Evolutionary conservation across 352 stramenopile genomes (phyloP).

Genomic region (Phytophthora gonapodyides): DNA sequence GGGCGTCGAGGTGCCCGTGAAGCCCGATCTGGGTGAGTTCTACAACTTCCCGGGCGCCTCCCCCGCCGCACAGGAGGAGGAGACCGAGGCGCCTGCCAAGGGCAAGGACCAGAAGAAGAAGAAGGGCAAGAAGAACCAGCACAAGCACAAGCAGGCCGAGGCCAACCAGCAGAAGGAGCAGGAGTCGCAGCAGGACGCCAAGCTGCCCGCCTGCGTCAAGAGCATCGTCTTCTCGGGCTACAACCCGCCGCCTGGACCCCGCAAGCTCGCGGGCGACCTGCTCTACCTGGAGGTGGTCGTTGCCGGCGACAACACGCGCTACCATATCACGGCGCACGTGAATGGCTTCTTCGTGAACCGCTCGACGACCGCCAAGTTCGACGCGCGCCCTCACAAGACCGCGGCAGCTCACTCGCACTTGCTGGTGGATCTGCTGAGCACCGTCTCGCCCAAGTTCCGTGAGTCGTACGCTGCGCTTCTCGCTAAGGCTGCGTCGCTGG

Average conservation of each 20-base stretch:
- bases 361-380: constrained; percentile 75
- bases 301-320: constrained; percentile 66
- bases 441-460: constrained; percentile 76
- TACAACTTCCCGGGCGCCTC: constrained; percentile 51
- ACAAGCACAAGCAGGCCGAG: constrained; percentile 35
- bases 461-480: constrained; percentile 75
- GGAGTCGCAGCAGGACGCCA: constrained; percentile 50
- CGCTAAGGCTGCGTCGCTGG: constrained; percentile 72
- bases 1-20: constrained; percentile 70
- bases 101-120: constrained; percentile 45
- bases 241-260: constrained; percentile 93
- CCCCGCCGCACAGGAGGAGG: constrained; percentile 9
- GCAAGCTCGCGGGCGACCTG: constrained; percentile 93
- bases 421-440: constrained; percentile 80
- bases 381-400: constrained; percentile 68
- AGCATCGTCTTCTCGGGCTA: constrained; percentile 94
- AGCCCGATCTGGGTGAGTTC: constrained; percentile 65
- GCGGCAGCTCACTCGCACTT: constrained; percentile 56
- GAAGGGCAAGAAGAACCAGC: constrained; percentile 48
- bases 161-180: constrained; percentile 38
- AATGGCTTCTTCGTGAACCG: constrained; percentile 96
- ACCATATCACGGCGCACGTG: constrained; percentile 90
- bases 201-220: constrained; percentile 85
- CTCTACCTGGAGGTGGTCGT: constrained; percentile 92
- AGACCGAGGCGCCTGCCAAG: constrained; percentile 36